A percentile compares a stretch with the other conserved stretches of the same genome.
These are phyloP conservation scores for Rhodomyrtus psidioides DNA, from an alignment of 441 rosid species.

Conservation along the genomic window DNA sequence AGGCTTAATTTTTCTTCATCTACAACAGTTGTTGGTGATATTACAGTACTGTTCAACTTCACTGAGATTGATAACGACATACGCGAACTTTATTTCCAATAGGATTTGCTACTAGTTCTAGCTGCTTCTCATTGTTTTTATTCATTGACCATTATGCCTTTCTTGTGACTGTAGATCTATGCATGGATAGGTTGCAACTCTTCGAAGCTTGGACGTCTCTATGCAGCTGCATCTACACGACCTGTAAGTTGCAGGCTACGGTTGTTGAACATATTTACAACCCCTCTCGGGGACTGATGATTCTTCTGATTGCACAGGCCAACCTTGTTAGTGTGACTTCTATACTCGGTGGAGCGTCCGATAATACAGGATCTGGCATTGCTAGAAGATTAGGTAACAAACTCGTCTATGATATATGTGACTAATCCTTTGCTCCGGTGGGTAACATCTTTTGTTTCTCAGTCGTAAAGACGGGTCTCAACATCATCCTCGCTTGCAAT, in stretches of 20 bases:
- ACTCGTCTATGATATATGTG: neutral
- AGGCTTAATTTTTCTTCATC: neutral
- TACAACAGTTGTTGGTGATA: neutral
- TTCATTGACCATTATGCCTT: neutral
- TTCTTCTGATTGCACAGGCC: constrained; percentile 24
- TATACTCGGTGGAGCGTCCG: constrained; percentile 75
- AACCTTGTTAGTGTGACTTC: constrained; percentile 66
- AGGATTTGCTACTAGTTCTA: neutral
- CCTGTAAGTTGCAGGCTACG: constrained; percentile 34
- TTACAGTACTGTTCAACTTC: neutral
- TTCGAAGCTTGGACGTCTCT: constrained; percentile 58
- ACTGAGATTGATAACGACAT: neutral
- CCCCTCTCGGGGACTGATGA: neutral
- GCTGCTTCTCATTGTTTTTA: neutral
- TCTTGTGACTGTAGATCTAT: constrained; percentile 42
- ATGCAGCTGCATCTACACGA: constrained; percentile 77
- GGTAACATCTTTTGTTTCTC: constrained; percentile 11
- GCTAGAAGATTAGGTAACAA: constrained; percentile 77
- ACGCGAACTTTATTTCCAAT: neutral
- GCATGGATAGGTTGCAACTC: constrained; percentile 84
- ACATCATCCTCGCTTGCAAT: constrained; percentile 67
- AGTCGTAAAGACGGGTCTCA: constrained; percentile 84
- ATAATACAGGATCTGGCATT: constrained; percentile 78
- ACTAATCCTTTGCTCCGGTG: neutral
- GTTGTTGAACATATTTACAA: neutral